A percentile compares a stretch with the other conserved stretches of the same genome.
These are phyloP conservation scores for Inga oerstediana DNA, from an alignment of 306 rosid genomes.

Conservation along the genomic window DNA sequence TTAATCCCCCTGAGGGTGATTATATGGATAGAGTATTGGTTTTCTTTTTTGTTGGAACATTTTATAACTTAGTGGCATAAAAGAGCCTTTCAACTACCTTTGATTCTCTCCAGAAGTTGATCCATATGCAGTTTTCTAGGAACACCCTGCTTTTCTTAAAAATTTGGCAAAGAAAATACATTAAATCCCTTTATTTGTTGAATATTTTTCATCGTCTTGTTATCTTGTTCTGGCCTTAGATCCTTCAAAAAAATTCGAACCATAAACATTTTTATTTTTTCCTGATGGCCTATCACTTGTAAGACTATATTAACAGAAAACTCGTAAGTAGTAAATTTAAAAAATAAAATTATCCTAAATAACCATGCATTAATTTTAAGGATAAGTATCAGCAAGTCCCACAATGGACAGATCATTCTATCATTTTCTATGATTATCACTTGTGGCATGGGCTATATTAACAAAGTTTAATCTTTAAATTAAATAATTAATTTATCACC, in stretches of 20 bases:
- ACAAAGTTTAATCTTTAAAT: background rate
- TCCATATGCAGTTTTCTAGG: background rate
- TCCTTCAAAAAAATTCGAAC: background rate
- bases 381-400: background rate
- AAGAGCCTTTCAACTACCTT: background rate
- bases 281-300: background rate
- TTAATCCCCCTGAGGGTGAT: background rate
- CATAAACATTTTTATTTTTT: background rate
- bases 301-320: background rate
- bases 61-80: background rate
- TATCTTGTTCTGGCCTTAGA: background rate
- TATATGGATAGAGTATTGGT: background rate
- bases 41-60: conserved; percentile 1
- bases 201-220: background rate
- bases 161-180: background rate
- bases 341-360: background rate
- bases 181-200: background rate
- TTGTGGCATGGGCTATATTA: background rate
- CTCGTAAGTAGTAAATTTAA: background rate
- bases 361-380: background rate
- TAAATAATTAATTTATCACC: background rate
- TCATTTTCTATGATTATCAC: background rate
- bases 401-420: background rate
- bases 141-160: background rate
- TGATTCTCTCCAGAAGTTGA: background rate